phyloP scores from a whole-genome alignment of 495 filamentous ascomycete genomes.

The Penicillium ucsense region DNA sequence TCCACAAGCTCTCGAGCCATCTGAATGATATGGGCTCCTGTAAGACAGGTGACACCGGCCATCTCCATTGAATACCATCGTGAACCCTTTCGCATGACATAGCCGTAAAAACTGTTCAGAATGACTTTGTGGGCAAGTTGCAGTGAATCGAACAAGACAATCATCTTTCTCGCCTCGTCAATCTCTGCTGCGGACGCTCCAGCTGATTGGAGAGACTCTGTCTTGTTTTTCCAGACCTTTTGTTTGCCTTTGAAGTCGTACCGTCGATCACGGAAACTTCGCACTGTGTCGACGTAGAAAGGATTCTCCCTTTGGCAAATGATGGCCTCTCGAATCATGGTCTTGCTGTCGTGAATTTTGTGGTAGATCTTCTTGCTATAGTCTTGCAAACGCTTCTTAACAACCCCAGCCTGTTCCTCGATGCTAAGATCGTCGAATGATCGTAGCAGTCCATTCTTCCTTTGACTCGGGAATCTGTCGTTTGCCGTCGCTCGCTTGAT shows the following conservation, averaged over 20 bases:
- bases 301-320: constrained; percentile 98
- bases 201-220: constrained; percentile 70
- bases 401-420: constrained; percentile 73
- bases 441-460: constrained; percentile 56
- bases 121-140: constrained; percentile 99
- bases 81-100: constrained; percentile 98
- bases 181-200: constrained; percentile 71
- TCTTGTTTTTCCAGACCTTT: constrained; percentile 97
- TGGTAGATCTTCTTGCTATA: constrained; percentile 99
- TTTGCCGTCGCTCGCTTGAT: constrained; percentile 88
- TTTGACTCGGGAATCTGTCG: constrained; percentile 74
- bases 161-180: constrained; percentile 97
- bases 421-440: constrained; percentile 70
- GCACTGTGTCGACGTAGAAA: constrained; percentile 96
- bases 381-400: constrained; percentile 80
- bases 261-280: constrained; percentile 86
- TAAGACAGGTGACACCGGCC: constrained; percentile 97
- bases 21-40: constrained; percentile 94
- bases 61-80: constrained; percentile 99
- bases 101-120: constrained; percentile 97
- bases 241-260: constrained; percentile 98
- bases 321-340: constrained; percentile 89
- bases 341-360: constrained; percentile 94
- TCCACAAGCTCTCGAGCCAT: constrained; percentile 93
- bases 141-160: constrained; percentile 87